Percentiles rank a stretch among this genome's conserved stretches.
Conservation (phyloP, 495 filamentous ascomycete genomes). For the Penicillium maclennaniae region DNA sequence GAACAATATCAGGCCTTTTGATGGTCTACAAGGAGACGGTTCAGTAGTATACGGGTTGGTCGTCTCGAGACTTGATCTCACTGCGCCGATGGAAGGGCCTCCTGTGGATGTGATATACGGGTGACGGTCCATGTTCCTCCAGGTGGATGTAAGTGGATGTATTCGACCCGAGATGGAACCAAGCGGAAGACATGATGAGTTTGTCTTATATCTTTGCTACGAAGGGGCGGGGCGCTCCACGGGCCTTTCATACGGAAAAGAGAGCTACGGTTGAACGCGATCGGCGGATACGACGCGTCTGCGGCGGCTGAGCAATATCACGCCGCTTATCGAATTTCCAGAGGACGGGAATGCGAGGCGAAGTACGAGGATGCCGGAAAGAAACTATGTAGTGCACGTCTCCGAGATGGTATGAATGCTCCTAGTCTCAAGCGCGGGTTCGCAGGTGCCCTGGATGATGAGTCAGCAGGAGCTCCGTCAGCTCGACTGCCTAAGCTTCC, state of each 20-base stretch:
- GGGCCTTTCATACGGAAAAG: neutral
- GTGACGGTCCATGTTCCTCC: constrained; percentile 3
- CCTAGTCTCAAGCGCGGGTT: neutral
- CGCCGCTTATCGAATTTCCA: neutral
- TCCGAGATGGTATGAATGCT: neutral
- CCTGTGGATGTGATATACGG: constrained; percentile 10
- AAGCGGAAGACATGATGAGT: constrained; percentile 9
- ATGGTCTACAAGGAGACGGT: constrained; percentile 13
- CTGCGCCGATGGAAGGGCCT: constrained; percentile 15
- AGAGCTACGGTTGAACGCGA: neutral
- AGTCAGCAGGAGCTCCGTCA: constrained; percentile 40
- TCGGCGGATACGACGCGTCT: constrained; percentile 1
- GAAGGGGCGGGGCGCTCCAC: neutral
- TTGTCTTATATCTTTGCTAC: neutral
- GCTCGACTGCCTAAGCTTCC: constrained; percentile 39
- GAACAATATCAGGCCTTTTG: constrained; percentile 19
- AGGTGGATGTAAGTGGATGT: constrained; percentile 3
- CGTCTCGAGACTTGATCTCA: constrained; percentile 14
- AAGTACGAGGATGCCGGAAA: constrained; percentile 2
- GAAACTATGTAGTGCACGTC: neutral
- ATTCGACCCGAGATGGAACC: constrained; percentile 5
- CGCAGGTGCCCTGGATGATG: constrained; percentile 1
- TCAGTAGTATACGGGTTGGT: constrained; percentile 9
- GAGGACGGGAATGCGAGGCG: neutral
- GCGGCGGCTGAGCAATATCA: neutral